Conservation (phyloP, 1,284 basidiomycete species). For the Paramarasmius palmivorus region DNA sequence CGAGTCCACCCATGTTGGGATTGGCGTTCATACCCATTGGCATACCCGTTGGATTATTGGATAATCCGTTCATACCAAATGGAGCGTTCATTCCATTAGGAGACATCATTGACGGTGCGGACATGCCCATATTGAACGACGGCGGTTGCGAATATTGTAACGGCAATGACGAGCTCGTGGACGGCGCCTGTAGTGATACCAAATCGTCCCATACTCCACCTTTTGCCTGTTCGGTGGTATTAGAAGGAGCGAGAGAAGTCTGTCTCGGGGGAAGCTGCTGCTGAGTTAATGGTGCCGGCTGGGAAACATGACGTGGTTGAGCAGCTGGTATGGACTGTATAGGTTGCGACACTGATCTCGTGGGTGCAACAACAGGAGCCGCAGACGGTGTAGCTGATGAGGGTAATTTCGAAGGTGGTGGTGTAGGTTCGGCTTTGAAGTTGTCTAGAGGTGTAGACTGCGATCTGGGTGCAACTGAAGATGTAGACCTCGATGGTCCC, state of each 20-base stretch:
- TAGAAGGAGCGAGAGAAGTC: conserved; percentile 11
- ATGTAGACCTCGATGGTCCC: conserved; percentile 49
- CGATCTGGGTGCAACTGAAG: no score
- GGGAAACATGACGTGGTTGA: not conserved
- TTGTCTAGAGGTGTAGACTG: conserved; percentile 6
- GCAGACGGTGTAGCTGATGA: conserved; percentile 11
- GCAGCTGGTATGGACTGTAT: conserved; percentile 14
- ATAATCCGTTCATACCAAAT: conserved; percentile 13
- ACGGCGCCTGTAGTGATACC: conserved; percentile 45
- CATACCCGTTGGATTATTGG: conserved; percentile 12
- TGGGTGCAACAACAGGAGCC: conserved; percentile 12
- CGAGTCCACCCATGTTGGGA: conserved; percentile 4
- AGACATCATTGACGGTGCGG: conserved; percentile 1
- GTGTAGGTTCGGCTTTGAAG: not conserved
- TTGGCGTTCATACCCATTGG: conserved; percentile 15
- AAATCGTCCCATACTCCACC: conserved; percentile 54
- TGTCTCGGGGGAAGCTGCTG: conserved; percentile 20
- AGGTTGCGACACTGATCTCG: conserved; percentile 33
- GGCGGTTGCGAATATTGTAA: conserved; percentile 46
- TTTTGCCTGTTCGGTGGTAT: conserved; percentile 2
- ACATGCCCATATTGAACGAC: conserved; percentile 5
- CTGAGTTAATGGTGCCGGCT: conserved; percentile 7
- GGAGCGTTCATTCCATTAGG: conserved; percentile 14
- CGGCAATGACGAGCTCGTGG: conserved; percentile 50
- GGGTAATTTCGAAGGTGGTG: conserved; percentile 4